These are phyloP conservation scores for Protostelium mycophagum DNA, from an alignment of 78 protist genomes.

Conservation along the genomic window DNA sequence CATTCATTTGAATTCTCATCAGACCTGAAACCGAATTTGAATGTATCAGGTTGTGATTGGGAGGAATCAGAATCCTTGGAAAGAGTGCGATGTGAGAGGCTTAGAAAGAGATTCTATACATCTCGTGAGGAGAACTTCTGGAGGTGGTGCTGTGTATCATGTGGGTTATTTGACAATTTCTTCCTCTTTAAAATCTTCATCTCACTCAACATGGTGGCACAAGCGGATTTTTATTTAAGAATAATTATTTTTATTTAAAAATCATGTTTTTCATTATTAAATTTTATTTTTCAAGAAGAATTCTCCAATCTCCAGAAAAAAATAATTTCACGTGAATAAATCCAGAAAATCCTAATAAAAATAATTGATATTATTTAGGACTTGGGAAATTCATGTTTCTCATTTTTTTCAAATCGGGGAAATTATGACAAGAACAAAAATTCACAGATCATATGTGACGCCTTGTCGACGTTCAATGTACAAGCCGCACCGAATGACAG, in stretches of 20 bases:
- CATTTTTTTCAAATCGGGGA: conserved; percentile 24
- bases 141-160: conserved; percentile 80
- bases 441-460: conserved; percentile 10
- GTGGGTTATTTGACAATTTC: background rate
- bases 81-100: conserved; percentile 59
- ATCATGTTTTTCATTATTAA: too few species aligned
- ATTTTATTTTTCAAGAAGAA: too few species aligned
- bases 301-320: too few species aligned
- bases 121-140: conserved; percentile 36
- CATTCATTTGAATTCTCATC: background rate
- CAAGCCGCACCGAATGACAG: conserved; percentile 39
- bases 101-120: conserved; percentile 50
- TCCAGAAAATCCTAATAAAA: too few species aligned
- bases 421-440: conserved; percentile 33
- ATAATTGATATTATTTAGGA: too few species aligned
- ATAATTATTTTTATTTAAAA: too few species aligned
- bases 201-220: too few species aligned
- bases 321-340: too few species aligned
- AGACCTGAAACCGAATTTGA: background rate
- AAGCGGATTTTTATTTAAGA: too few species aligned
- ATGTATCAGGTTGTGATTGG: conserved; percentile 56
- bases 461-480: conserved; percentile 18
- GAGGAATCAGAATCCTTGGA: conserved; percentile 70
- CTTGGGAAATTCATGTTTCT: conserved; percentile 32
- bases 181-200: background rate